Percentiles rank a stretch among this genome's conserved stretches.
Evolutionary conservation across 805 yeast species (phyloP).

Genomic region (Starmerella potacharoeniae): DNA sequence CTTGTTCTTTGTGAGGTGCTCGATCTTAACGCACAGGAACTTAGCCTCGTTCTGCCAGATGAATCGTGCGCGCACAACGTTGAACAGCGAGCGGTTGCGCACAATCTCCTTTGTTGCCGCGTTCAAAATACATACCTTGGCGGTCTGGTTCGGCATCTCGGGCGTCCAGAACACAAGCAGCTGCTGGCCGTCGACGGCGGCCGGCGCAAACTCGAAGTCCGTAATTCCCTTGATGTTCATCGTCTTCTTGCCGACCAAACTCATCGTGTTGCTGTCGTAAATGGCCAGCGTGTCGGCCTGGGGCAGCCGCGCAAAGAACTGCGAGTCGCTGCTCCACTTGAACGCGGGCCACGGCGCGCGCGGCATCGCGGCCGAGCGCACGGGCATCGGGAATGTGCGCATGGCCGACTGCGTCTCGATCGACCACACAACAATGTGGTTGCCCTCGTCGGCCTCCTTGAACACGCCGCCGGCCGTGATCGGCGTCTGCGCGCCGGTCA

Average conservation of each 20-base stretch:
- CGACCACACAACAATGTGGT: conserved; percentile 90
- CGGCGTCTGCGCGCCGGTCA: conserved; percentile 81
- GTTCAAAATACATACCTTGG: conserved; percentile 83
- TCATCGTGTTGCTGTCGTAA: conserved; percentile 70
- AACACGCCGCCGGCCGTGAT: conserved; percentile 70
- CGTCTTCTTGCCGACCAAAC: conserved; percentile 74
- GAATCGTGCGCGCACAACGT: conserved; percentile 79
- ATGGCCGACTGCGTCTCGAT: conserved; percentile 68
- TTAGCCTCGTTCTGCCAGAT: conserved; percentile 90
- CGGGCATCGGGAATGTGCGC: conserved; percentile 71
- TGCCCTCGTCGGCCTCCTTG: conserved; percentile 79
- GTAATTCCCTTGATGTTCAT: conserved; percentile 71
- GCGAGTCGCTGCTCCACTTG: conserved; percentile 90
- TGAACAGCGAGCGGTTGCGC: conserved; percentile 88
- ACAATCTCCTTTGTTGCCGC: conserved; percentile 71
- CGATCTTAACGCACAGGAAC: conserved; percentile 84
- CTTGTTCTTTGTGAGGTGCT: conserved; percentile 90
- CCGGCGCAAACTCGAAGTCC: conserved; percentile 94
- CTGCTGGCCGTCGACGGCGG: conserved; percentile 56
- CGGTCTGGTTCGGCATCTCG: conserved; percentile 81
- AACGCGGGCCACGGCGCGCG: conserved; percentile 88
- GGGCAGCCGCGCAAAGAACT: conserved; percentile 87
- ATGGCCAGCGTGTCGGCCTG: conserved; percentile 79
- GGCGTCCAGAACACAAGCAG: conserved; percentile 95
- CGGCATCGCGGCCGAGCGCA: conserved; percentile 25